phyloP scores from a whole-genome alignment of 495 filamentous ascomycete species.

The Terfezia boudieri region DNA sequence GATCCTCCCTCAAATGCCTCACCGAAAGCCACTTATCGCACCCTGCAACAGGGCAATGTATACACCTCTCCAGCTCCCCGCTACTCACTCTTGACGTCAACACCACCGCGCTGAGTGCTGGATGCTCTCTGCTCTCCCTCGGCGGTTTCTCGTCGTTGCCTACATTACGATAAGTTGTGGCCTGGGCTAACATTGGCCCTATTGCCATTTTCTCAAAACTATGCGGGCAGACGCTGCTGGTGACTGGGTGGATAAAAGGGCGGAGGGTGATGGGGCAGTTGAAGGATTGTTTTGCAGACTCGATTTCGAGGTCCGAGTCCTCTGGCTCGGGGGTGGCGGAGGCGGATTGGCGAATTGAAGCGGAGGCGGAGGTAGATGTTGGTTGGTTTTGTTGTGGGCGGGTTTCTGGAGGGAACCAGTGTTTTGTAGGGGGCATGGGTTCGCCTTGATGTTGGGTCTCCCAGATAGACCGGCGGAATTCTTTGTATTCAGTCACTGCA shows the following conservation, averaged over 20 bases:
- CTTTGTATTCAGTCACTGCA: background rate
- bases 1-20: background rate
- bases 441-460: background rate
- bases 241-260: background rate
- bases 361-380: background rate
- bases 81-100: background rate
- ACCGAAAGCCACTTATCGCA: background rate
- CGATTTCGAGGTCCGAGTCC: background rate
- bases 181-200: background rate
- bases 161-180: background rate
- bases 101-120: no score
- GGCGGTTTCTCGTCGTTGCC: no score
- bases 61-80: background rate
- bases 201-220: background rate
- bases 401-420: background rate
- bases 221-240: background rate
- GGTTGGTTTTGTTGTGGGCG: background rate
- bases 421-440: background rate
- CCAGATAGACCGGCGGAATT: background rate
- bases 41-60: background rate
- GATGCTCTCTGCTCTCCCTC: no score
- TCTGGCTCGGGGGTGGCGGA: background rate
- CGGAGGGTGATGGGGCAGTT: background rate
- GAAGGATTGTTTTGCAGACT: background rate
- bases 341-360: background rate